phyloP scores from a whole-genome alignment of 208 protist species.

The Leishmania lainsoni region DNA sequence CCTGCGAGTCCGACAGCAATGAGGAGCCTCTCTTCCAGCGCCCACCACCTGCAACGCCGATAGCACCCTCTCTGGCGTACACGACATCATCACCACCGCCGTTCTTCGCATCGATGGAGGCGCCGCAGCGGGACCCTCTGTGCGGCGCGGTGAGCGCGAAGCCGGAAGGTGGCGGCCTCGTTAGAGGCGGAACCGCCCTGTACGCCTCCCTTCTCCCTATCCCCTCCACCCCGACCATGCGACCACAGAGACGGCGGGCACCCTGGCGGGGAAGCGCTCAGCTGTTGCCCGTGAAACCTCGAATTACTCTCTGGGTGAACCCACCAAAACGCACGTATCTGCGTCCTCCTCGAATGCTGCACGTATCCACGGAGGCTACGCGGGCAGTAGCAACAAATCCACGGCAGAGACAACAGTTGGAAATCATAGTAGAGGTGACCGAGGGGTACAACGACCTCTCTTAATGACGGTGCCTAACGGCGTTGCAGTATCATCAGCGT shows the following conservation, averaged over 20 bases:
- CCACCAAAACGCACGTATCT: neutral
- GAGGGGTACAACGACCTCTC: neutral
- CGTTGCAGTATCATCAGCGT: neutral
- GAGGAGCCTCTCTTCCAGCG: constrained; percentile 29
- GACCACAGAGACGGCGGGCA: constrained; percentile 4
- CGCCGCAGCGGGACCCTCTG: neutral
- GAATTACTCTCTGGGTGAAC: neutral
- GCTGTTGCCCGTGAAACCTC: constrained; percentile 12
- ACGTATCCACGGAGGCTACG: constrained; percentile 1
- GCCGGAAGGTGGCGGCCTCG: neutral
- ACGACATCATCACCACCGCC: neutral
- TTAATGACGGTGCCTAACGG: constrained; percentile 2
- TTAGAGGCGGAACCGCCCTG: constrained; percentile 3
- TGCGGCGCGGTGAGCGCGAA: constrained; percentile 18
- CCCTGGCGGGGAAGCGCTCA: constrained; percentile 18
- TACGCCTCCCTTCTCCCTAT: constrained; percentile 4
- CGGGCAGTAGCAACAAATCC: neutral
- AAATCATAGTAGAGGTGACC: neutral
- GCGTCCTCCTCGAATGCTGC: neutral
- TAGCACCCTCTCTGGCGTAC: neutral
- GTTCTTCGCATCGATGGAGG: neutral
- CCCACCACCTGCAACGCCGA: constrained; percentile 1
- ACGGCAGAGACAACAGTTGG: neutral
- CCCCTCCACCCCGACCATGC: constrained; percentile 1
- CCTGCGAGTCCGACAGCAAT: constrained; percentile 35